Evolutionary conservation across 2,329 filamentous ascomycete species (phyloP).

Genomic region (Alternaria infectoria): DNA sequence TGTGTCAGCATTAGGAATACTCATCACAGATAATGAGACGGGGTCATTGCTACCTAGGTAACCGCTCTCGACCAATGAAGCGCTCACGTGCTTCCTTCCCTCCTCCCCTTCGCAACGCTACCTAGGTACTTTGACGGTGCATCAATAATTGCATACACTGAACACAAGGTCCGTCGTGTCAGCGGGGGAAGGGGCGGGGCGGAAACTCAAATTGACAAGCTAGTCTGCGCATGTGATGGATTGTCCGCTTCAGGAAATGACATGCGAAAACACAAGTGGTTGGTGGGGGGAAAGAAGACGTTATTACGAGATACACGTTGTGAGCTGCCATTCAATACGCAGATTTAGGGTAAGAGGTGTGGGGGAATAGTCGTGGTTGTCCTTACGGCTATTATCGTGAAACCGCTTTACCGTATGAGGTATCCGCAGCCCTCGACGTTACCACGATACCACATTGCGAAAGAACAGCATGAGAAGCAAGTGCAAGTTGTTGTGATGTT

Average conservation of each 20-base stretch:
- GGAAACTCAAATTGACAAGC: neutral
- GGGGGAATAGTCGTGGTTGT: neutral
- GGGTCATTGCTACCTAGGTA: neutral
- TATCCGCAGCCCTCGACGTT: neutral
- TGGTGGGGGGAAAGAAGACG: neutral
- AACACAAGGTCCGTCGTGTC: neutral
- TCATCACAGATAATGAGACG: neutral
- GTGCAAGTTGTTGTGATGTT: neutral
- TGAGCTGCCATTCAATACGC: neutral
- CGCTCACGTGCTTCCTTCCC: neutral
- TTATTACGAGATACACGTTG: neutral
- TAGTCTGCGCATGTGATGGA: neutral
- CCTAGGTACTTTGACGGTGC: neutral
- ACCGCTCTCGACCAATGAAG: neutral
- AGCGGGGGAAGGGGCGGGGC: neutral
- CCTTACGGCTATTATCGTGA: neutral
- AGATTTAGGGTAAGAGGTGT: neutral
- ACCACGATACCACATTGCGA: neutral
- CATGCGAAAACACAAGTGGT: neutral
- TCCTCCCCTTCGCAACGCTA: neutral
- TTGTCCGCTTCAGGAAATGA: neutral
- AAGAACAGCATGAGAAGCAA: neutral
- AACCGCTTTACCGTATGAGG: neutral
- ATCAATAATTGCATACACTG: neutral
- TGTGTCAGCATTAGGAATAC: neutral